These are phyloP conservation scores for Triadica sebifera DNA, from an alignment of 345 rosid genomes.

Conservation along the genomic window DNA sequence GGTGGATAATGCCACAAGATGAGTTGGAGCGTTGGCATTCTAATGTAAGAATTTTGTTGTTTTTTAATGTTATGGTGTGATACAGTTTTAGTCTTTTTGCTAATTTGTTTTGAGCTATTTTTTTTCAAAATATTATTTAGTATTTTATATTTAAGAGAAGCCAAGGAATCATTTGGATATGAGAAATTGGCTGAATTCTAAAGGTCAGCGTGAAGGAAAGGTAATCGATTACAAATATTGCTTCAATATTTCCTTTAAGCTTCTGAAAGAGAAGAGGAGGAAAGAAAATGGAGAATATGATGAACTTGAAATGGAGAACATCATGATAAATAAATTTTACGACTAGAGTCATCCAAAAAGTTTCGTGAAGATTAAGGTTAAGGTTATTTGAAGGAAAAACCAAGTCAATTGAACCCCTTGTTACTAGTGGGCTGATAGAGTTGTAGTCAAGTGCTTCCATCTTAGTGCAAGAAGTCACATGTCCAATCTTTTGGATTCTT, in stretches of 20 bases:
- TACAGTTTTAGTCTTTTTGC: background rate
- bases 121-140: no score
- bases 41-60: conserved; percentile 43
- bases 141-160: conserved; percentile 48
- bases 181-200: conserved; percentile 84
- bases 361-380: background rate
- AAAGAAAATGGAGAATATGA: background rate
- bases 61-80: background rate
- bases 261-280: background rate
- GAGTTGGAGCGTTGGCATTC: conserved; percentile 77
- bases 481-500: background rate
- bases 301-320: background rate
- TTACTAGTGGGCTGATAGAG: background rate
- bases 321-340: background rate
- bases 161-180: conserved; percentile 93
- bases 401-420: background rate
- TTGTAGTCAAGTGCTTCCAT: background rate
- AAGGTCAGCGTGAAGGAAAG: conserved; percentile 91
- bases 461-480: background rate
- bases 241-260: conserved; percentile 10
- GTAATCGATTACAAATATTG: conserved; percentile 81
- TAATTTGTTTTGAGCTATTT: background rate
- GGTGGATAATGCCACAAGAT: conserved; percentile 42
- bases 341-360: background rate
- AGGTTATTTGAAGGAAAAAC: background rate